phyloP scores from a whole-genome alignment of 192 early-diverging fungal genomes.

The Coemansia sp. region DNA sequence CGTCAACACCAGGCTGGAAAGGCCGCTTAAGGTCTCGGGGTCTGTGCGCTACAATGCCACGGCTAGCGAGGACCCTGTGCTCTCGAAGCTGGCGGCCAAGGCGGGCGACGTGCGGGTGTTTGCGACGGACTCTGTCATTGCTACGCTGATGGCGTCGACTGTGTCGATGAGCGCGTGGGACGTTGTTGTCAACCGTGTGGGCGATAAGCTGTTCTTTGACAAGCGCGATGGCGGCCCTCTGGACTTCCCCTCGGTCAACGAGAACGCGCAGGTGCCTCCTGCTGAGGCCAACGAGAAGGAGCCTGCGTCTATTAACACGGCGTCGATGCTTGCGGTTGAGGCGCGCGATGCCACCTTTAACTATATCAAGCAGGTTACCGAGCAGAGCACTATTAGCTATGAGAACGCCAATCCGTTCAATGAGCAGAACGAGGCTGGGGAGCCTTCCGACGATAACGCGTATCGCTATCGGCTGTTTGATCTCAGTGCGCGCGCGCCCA shows the following conservation, averaged over 20 bases:
- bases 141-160: constrained; percentile 89
- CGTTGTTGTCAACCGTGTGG: constrained; percentile 82
- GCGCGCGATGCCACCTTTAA: constrained; percentile 83
- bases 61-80: constrained; percentile 84
- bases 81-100: constrained; percentile 56
- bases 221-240: constrained; percentile 79
- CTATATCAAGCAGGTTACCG: constrained; percentile 78
- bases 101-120: constrained; percentile 64
- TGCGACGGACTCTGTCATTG: constrained; percentile 87
- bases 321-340: constrained; percentile 78
- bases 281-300: constrained; percentile 86
- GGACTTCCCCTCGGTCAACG: constrained; percentile 92
- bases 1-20: constrained; percentile 76
- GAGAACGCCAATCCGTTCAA: constrained; percentile 78
- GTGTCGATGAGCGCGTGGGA: constrained; percentile 96
- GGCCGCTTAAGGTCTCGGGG: constrained; percentile 64
- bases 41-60: constrained; percentile 73
- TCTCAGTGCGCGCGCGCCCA: constrained; percentile 54
- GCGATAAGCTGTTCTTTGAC: constrained; percentile 84
- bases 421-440: constrained; percentile 48
- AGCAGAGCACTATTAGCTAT: constrained; percentile 53
- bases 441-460: constrained; percentile 59
- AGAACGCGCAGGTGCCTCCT: constrained; percentile 91
- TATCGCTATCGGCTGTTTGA: constrained; percentile 91
- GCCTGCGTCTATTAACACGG: constrained; percentile 71